A percentile compares a stretch with the other conserved stretches of the same genome.
Conservation (phyloP, 768 basidiomycete genomes). For the Boletus sp. region DNA sequence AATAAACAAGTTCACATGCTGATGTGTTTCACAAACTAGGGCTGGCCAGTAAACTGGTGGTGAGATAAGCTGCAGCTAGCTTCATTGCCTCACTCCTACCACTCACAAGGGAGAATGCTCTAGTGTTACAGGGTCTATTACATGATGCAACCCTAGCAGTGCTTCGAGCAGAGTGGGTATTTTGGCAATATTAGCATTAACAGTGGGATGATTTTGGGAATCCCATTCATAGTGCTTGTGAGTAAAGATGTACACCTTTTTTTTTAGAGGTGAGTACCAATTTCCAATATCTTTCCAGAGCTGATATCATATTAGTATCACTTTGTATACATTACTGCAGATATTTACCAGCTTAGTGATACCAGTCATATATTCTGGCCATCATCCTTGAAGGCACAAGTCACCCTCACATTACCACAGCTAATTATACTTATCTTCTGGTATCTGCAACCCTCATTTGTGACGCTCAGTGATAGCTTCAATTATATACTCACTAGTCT, state of each 20-base stretch:
- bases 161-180: not conserved
- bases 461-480: not conserved
- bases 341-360: not conserved
- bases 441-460: not conserved
- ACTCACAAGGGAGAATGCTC: no score
- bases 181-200: conserved; percentile 1
- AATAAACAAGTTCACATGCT: no score
- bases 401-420: not conserved
- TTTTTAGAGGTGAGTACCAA: conserved; percentile 4
- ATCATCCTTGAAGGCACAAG: not conserved
- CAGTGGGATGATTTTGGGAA: not conserved
- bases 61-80: no score
- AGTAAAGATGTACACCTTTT: not conserved
- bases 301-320: not conserved
- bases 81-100: no score
- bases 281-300: conserved; percentile 6
- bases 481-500: not conserved
- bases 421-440: not conserved
- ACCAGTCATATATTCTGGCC: not conserved
- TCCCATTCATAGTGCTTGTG: conserved; percentile 3
- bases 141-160: no score
- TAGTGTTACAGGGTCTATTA: no score
- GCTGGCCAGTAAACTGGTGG: no score
- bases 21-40: no score
- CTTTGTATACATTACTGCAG: not conserved